Base-by-base conservation (phyloP, 495 filamentous ascomycete genomes). In the Jackrogersella minutella region DNA sequence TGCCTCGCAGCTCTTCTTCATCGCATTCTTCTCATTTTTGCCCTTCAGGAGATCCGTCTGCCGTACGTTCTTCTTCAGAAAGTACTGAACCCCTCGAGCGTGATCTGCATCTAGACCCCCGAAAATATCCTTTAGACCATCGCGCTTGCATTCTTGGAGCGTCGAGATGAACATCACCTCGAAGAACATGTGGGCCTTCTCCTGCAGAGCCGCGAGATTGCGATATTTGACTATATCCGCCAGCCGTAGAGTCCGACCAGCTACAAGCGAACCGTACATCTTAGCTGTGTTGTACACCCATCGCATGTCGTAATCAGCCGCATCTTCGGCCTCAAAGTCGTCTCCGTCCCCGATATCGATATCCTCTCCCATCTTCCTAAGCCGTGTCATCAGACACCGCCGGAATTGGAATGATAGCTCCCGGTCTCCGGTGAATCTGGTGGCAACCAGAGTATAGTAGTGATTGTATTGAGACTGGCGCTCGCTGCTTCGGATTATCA, bases 251-350 rank as follows among this genome's bases (percentile, higher is more conserved):
- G 78, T 82, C 2, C 86, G 86, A 33, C 87, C 87, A 0, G 85
- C 85, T 47, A 97, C 84, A 3, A 99, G 79, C 17, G 79, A 80
- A 6, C 89, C 93, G 74, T 87, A 97, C 83, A 97, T 82, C 77
- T 90, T 92, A 14, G 91, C 93, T n/a, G 93, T 79, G 70, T 97
- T 97, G 61, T 95, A 91, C n/a, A 96, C 79, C 67, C 90, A 87
- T 71, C 88, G 83, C 72, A 81, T 71, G n/a, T 76, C 75, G 33
- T 75, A 68, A 24, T 78, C 76, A 22, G 78, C 73, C 7, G 82
- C 76, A 7, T 80, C 80, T 7, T 87, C 86, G 0, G 82, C 78
- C 5, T 83, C 81, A n/a, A 76, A 66, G n/a, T 81, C 80, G 9
- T 76, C 77, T 16, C 68, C 75, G 1, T 85, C 84, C 3, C 86